Percentiles rank a stretch among this genome's conserved stretches.
These are phyloP conservation scores for Raddia guianensis DNA, from an alignment of 176 grass and related monocot species.

Conservation along the genomic window DNA sequence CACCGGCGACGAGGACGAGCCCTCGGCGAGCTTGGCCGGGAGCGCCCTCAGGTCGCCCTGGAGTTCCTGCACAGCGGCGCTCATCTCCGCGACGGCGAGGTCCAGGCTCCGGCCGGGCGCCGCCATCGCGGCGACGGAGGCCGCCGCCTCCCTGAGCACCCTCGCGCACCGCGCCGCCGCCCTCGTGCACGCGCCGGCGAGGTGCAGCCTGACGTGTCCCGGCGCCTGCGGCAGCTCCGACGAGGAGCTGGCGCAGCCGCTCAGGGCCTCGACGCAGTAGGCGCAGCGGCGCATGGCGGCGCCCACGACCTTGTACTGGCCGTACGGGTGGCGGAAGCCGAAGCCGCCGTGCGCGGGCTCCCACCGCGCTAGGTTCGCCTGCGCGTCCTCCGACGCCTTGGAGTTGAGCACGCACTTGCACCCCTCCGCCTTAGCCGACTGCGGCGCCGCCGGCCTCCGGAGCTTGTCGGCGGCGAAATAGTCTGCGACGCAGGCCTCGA, in stretches of 20 bases:
- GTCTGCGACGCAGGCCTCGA: constrained; percentile 59
- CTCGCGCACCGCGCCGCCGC: constrained; percentile 42
- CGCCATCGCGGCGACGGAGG: constrained; percentile 51
- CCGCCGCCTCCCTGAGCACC: constrained; percentile 59
- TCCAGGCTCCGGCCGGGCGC: constrained; percentile 39
- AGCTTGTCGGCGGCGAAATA: constrained; percentile 44
- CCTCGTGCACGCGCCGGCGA: constrained; percentile 47
- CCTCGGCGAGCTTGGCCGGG: constrained; percentile 48
- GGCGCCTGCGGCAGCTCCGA: constrained; percentile 27
- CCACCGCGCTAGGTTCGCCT: constrained; percentile 76
- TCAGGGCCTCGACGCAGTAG: constrained; percentile 70
- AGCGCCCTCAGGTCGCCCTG: constrained; percentile 53
- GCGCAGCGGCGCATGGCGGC: constrained; percentile 62
- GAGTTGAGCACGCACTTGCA: constrained; percentile 73
- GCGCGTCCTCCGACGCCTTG: constrained; percentile 68
- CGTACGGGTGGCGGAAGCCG: constrained; percentile 70
- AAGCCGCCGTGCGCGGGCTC: constrained; percentile 65
- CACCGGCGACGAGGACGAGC: constrained; percentile 34
- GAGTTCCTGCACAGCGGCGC: constrained; percentile 57
- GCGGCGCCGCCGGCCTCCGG: not conserved
- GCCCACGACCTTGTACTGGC: constrained; percentile 62
- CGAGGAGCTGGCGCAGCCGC: constrained; percentile 51
- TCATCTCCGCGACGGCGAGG: constrained; percentile 57
- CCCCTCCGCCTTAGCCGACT: constrained; percentile 42
- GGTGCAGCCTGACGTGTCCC: constrained; percentile 41